phyloP scores from a whole-genome alignment of 176 grass and related monocot genomes.

The Oryza punctata region DNA sequence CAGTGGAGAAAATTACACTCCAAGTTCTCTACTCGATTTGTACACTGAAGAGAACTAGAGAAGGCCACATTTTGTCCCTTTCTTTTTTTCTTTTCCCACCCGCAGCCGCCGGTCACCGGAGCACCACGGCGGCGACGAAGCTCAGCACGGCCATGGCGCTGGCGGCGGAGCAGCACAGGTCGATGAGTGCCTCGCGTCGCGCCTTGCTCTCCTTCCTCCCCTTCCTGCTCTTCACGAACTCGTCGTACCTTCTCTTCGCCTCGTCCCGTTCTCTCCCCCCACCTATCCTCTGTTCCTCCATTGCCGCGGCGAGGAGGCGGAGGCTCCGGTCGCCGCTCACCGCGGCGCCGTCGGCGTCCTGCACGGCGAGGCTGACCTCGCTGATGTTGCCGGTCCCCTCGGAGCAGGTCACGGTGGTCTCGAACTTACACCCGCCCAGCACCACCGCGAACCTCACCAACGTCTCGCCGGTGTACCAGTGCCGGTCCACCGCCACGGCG shows the following conservation, averaged over 20 bases:
- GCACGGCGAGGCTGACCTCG: slow-evolving; percentile 52
- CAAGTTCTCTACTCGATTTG: background rate
- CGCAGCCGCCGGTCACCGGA: slow-evolving; percentile 28
- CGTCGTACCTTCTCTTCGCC: slow-evolving; percentile 41
- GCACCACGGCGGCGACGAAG: slow-evolving; percentile 42
- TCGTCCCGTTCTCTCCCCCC: slow-evolving; percentile 23
- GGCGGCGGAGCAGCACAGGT: slow-evolving; percentile 62
- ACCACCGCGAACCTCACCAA: slow-evolving; percentile 69
- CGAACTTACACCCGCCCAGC: slow-evolving; percentile 52
- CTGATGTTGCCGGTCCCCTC: slow-evolving; percentile 38
- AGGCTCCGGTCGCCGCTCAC: slow-evolving; percentile 49
- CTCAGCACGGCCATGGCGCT: slow-evolving; percentile 57
- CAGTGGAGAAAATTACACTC: background rate
- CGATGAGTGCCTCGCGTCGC: slow-evolving; percentile 49
- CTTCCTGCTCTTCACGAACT: slow-evolving; percentile 44
- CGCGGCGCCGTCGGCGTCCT: slow-evolving; percentile 59
- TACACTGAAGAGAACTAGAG: background rate
- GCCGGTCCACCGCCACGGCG: slow-evolving; percentile 52
- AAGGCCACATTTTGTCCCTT: background rate
- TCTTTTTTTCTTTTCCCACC: background rate
- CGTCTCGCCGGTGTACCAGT: slow-evolving; percentile 78
- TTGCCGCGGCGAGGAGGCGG: slow-evolving; percentile 45
- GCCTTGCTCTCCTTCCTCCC: slow-evolving; percentile 52
- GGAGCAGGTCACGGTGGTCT: slow-evolving; percentile 47
- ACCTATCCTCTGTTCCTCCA: slow-evolving; percentile 39